phyloP scores from a whole-genome alignment of 331 rosid genomes.

The Spiraea crenata region DNA sequence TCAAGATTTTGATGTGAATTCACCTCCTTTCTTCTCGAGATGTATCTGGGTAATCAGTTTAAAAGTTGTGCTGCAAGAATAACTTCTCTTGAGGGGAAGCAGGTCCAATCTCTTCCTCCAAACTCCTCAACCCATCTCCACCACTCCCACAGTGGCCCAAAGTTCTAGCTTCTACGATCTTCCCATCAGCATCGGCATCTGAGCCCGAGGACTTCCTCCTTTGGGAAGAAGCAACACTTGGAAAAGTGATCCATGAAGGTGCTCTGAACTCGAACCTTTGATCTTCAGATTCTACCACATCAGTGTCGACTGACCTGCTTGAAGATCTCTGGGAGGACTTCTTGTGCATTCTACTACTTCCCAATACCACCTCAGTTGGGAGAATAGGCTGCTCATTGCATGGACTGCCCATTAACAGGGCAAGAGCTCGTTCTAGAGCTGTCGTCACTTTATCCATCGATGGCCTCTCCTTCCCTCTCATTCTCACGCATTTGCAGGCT shows the following conservation, averaged over 20 bases:
- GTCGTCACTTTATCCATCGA: conserved; percentile 98
- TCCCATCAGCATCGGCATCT: conserved; percentile 79
- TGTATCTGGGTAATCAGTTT: conserved; percentile 6
- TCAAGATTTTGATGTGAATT: conserved; percentile 1
- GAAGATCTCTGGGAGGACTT: conserved; percentile 86
- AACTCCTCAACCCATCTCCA: conserved; percentile 82
- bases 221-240: conserved; percentile 93
- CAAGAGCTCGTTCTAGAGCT: conserved; percentile 78
- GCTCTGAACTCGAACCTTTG: conserved; percentile 87
- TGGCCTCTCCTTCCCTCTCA: conserved; percentile 99
- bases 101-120: conserved; percentile 95
- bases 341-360: conserved; percentile 88
- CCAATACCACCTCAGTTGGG: conserved; percentile 91
- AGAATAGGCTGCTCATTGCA: conserved; percentile 90
- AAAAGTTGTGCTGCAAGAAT: conserved; percentile 89
- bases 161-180: conserved; percentile 57
- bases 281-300: conserved; percentile 71
- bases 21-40: background rate
- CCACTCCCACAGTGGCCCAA: conserved; percentile 43
- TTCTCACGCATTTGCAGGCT: conserved; percentile 88
- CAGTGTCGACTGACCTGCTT: conserved; percentile 67
- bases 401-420: conserved; percentile 87
- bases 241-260: conserved; percentile 96
- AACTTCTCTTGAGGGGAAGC: conserved; percentile 86
- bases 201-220: conserved; percentile 91